Evolutionary conservation across 2,329 filamentous ascomycete species (phyloP), one percentile per base, ranked within the genome.

Genomic region (Colletotrichum kahawae): DNA sequence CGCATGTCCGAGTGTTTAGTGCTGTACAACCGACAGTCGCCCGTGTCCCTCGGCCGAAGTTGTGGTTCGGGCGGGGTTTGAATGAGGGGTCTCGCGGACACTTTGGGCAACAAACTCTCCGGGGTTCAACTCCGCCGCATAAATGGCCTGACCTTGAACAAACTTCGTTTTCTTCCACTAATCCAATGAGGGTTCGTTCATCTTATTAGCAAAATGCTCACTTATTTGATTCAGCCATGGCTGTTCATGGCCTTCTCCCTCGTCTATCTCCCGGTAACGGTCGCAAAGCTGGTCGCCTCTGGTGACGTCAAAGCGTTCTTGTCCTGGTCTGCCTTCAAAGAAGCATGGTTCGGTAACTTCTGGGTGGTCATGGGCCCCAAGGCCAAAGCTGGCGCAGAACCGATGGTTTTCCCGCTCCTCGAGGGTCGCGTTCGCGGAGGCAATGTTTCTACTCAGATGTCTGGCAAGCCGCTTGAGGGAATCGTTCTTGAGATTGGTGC

Each of bases 401-500:
- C 79, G 0, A 79, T 79, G 24, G 87, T 91, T 2, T 76, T 86
- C 13, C 88, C 89, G 0, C 81, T 91, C 1, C 82, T 90, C 2
- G 83, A 87, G 43, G 87, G 87, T 6, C 81, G 83, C 36, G 79
- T 83, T 2, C 63, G 68, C 6, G 67, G 68, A 7, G 87, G 87
- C 5, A 59, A 48, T 12, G 70, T 82, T 27, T 67, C 83, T 3
- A 76, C 79, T 1, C 27, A 51, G 21, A 60, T 33, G 7, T 18
- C 60, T 21, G 51, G 68, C 43, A 79, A 82, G 70, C 85, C 85
- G 4, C 82, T 91, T 7, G 79, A 79, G 0, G 91, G 92, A 3
- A 83, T 88, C 2, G 88, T 92, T 5, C 81, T 93, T 56, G 92
- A 94, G 82, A 87, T 93, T 64, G 92, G 92, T 3, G 88, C 92